phyloP scores from a whole-genome alignment of 2,329 filamentous ascomycete species.

The Ophiostoma sp. region DNA sequence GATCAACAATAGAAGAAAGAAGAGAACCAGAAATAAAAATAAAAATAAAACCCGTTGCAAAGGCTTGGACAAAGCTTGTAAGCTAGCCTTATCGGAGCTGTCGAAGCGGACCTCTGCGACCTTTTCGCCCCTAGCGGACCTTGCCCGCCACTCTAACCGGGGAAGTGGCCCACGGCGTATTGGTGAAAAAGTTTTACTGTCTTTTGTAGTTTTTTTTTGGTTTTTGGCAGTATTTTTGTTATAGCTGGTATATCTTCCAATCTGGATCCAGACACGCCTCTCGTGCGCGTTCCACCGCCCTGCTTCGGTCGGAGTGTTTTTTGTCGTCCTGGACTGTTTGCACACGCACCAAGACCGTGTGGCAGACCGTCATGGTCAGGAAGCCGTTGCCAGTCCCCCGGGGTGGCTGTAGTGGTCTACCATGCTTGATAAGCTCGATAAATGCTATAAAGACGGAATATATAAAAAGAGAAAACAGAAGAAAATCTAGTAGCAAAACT shows the following conservation, averaged over 20 bases:
- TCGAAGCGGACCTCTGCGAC: constrained; percentile 3
- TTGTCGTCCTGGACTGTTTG: constrained; percentile 3
- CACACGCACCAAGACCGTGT: background rate
- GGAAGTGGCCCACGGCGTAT: background rate
- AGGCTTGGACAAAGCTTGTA: background rate
- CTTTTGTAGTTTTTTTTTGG: background rate
- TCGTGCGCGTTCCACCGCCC: background rate
- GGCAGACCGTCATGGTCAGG: constrained; percentile 6
- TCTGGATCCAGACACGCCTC: background rate
- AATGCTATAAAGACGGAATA: background rate
- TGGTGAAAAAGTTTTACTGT: background rate
- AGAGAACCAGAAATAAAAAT: background rate
- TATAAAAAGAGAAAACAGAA: background rate
- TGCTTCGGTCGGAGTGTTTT: background rate
- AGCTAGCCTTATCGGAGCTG: background rate
- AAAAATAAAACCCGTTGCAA: background rate
- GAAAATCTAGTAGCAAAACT: background rate
- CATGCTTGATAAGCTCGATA: background rate
- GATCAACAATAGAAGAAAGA: background rate
- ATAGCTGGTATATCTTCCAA: too few relatives aligned
- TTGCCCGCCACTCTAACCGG: constrained; percentile 7
- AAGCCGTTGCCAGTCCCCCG: constrained; percentile 9
- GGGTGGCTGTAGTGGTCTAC: background rate
- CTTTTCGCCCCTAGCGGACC: background rate
- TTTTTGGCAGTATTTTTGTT: too few relatives aligned